Conservation (phyloP, 768 basidiomycete species). For the Mycena sanguinolenta region DNA sequence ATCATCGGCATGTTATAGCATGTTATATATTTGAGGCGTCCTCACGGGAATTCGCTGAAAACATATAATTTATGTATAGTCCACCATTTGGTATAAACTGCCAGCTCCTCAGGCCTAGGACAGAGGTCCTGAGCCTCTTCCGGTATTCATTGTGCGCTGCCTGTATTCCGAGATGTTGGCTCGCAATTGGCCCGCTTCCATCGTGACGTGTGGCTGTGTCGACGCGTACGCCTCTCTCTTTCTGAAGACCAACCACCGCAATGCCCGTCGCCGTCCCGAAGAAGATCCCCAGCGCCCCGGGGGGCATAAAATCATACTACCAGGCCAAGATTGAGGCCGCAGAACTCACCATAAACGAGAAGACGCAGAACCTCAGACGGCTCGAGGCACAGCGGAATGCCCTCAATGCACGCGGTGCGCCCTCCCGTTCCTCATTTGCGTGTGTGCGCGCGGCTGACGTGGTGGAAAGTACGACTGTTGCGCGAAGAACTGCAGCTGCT, state of each 20-base stretch:
- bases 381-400: conserved; percentile 98
- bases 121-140: too few species aligned
- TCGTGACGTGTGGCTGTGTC: conserved; percentile 16
- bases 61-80: too few species aligned
- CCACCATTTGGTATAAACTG: too few species aligned
- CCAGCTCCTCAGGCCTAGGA: too few species aligned
- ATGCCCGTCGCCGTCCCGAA: conserved; percentile 54
- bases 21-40: too few species aligned
- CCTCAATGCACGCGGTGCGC: conserved; percentile 89
- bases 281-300: conserved; percentile 61
- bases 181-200: too few species aligned
- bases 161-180: too few species aligned
- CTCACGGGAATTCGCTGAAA: too few species aligned
- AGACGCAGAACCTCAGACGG: conserved; percentile 95
- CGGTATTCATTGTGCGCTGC: too few species aligned
- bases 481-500: conserved; percentile 93
- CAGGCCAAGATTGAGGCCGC: conserved; percentile 96
- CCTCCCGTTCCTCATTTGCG: background rate
- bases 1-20: too few species aligned
- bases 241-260: background rate
- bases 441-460: background rate
- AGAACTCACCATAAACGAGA: conserved; percentile 94
- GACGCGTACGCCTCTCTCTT: conserved; percentile 47
- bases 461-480: conserved; percentile 81
- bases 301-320: conserved; percentile 90